A percentile compares a stretch with the other conserved stretches of the same genome.
Conservation (phyloP, 345 rosid genomes). For the Linum usitatissimum region DNA sequence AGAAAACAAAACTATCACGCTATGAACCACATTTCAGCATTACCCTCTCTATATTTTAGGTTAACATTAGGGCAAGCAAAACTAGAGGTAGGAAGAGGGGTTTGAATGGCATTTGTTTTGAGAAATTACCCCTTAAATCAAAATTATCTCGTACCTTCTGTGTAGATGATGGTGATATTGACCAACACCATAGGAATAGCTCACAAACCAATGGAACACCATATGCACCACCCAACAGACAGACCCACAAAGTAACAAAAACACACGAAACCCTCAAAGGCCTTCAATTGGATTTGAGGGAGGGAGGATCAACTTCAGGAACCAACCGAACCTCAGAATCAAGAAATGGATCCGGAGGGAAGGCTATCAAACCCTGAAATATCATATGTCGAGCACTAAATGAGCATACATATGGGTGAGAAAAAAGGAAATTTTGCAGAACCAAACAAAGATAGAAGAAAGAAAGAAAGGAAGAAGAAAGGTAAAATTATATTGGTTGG, state of each 20-base stretch:
- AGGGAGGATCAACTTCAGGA: neutral
- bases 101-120: neutral
- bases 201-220: neutral
- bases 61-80: too few species aligned
- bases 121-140: neutral
- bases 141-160: neutral
- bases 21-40: neutral
- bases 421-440: too few species aligned
- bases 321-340: neutral
- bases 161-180: neutral
- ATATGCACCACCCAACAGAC: neutral
- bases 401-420: too few species aligned
- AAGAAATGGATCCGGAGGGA: neutral
- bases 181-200: neutral
- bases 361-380: neutral
- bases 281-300: neutral
- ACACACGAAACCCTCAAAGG: neutral
- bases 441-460: neutral
- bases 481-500: neutral
- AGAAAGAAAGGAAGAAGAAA: neutral
- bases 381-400: neutral
- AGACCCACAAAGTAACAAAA: neutral
- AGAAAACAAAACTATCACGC: conserved; percentile 8
- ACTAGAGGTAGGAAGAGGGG: neutral
- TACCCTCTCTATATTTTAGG: neutral